These are phyloP conservation scores for Alternaria dauci DNA, from an alignment of 2,329 filamentous ascomycete genomes.

Conservation along the genomic window DNA sequence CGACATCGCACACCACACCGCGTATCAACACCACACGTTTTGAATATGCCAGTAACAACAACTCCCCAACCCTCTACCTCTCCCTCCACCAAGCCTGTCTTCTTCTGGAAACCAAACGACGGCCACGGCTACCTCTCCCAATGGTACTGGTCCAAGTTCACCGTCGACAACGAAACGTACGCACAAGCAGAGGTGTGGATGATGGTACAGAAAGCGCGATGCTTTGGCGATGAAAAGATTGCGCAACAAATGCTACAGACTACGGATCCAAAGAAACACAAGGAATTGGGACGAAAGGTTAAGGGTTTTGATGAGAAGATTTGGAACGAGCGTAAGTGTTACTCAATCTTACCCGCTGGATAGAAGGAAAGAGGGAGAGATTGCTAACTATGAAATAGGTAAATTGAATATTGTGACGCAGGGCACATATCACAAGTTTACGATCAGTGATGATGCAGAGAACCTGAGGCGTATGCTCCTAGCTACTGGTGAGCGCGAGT, in stretches of 20 bases:
- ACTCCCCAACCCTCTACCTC: background rate
- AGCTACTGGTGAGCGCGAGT: conserved; percentile 64
- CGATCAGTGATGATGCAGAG: background rate
- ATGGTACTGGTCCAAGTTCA: conserved; percentile 66
- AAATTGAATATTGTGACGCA: background rate
- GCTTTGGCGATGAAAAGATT: background rate
- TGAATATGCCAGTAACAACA: background rate
- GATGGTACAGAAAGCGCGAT: conserved; percentile 57
- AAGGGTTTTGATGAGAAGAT: background rate
- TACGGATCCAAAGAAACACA: background rate
- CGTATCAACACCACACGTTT: background rate
- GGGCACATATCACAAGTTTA: background rate
- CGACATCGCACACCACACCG: background rate
- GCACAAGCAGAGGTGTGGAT: conserved; percentile 58
- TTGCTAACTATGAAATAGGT: background rate
- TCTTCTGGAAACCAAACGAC: conserved; percentile 40
- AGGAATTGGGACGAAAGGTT: background rate
- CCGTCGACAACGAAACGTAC: conserved; percentile 41
- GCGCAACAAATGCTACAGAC: background rate
- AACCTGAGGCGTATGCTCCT: background rate
- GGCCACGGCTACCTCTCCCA: conserved; percentile 67
- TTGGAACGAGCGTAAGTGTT: background rate
- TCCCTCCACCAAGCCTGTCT: conserved; percentile 22
- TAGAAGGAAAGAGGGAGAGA: no score
- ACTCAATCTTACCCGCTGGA: background rate